Evolutionary conservation across 768 basidiomycete genomes (phyloP).

Genomic region (Tricholoma saponaceum): DNA sequence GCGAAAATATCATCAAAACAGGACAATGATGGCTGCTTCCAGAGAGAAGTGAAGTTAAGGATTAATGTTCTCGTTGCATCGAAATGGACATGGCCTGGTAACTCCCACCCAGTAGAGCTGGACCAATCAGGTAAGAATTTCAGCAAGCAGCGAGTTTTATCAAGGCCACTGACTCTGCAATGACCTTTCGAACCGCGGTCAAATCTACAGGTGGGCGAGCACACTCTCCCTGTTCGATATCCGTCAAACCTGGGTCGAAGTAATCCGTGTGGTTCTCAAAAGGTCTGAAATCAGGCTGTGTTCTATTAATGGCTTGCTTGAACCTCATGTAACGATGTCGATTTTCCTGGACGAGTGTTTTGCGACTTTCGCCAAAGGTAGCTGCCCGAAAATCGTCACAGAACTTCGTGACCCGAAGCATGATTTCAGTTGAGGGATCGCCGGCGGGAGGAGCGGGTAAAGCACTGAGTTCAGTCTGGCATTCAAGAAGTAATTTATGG

Average conservation of each 20-base stretch:
- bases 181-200: slow-evolving; percentile 23
- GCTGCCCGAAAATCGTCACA: slow-evolving; percentile 25
- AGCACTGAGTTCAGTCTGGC: slow-evolving; percentile 17
- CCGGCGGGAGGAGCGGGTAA: slow-evolving; percentile 25
- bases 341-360: slow-evolving; percentile 27
- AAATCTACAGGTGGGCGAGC: slow-evolving; percentile 7
- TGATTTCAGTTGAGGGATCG: slow-evolving; percentile 34
- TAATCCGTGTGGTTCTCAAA: background rate
- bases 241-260: background rate
- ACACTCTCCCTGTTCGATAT: slow-evolving; percentile 37
- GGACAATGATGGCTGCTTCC: slow-evolving; percentile 21
- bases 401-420: slow-evolving; percentile 30
- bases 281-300: slow-evolving; percentile 32
- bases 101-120: slow-evolving; percentile 35
- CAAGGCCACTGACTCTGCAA: slow-evolving; percentile 19
- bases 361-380: slow-evolving; percentile 20
- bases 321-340: slow-evolving; percentile 22
- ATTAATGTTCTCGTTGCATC: slow-evolving; percentile 30
- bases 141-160: background rate
- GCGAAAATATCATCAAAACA: slow-evolving; percentile 27
- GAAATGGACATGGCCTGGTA: slow-evolving; percentile 30
- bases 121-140: background rate
- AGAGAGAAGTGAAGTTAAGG: slow-evolving; percentile 20
- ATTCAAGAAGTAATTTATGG: slow-evolving; percentile 17
- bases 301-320: slow-evolving; percentile 25